Percentiles rank a stretch among this genome's conserved stretches.
Evolutionary conservation across 768 basidiomycete species (phyloP).

Genomic region (Podaxis rugospora): DNA sequence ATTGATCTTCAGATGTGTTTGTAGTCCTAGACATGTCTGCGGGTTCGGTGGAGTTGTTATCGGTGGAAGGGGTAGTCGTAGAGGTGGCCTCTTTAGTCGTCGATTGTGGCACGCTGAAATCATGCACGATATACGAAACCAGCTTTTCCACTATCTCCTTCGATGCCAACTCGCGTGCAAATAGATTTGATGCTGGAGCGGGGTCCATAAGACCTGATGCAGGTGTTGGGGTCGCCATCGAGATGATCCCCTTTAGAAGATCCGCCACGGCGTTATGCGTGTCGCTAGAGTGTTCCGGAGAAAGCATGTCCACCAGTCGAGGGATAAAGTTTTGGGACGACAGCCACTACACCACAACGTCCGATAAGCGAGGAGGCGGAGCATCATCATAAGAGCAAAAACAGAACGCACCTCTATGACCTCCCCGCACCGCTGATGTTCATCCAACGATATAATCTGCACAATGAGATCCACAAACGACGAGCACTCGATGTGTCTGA

Average conservation of each 20-base stretch:
- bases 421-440: constrained; percentile 73
- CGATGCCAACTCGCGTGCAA: constrained; percentile 84
- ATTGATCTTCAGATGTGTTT: not conserved
- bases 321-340: constrained; percentile 80
- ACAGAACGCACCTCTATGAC: constrained; percentile 76
- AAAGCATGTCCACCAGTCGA: constrained; percentile 76
- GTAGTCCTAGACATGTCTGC: not conserved
- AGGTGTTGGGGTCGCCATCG: constrained; percentile 87
- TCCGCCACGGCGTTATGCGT: constrained; percentile 87
- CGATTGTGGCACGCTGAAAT: constrained; percentile 36
- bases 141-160: constrained; percentile 67
- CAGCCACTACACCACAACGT: constrained; percentile 61
- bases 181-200: constrained; percentile 75
- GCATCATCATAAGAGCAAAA: constrained; percentile 18
- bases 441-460: constrained; percentile 86
- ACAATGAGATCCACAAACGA: constrained; percentile 90
- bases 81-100: not conserved
- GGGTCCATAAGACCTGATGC: constrained; percentile 69
- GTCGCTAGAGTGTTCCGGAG: constrained; percentile 68
- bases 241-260: constrained; percentile 90
- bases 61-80: not conserved
- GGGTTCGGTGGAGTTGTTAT: not conserved
- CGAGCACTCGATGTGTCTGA: constrained; percentile 83
- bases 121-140: constrained; percentile 70
- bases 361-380: constrained; percentile 7